Evolutionary conservation across 208 protist species (phyloP).

Genomic region (Angomonas desouzai): DNA sequence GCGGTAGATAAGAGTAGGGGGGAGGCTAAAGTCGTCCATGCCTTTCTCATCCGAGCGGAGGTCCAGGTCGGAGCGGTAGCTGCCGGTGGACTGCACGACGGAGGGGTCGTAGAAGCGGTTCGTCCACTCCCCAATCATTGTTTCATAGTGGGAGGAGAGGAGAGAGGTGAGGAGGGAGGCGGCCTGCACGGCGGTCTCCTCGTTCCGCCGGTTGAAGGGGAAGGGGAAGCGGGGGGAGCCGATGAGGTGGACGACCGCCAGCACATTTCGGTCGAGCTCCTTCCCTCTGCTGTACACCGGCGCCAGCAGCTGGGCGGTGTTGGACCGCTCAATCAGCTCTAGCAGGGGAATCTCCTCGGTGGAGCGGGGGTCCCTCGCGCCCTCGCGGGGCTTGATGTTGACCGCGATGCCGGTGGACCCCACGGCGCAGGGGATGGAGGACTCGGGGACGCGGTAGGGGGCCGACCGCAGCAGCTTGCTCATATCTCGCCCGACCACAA

Average conservation of each 20-base stretch:
- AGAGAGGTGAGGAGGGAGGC: constrained; percentile 69
- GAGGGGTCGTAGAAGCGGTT: constrained; percentile 82
- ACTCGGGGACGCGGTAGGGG: constrained; percentile 72
- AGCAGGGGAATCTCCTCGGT: constrained; percentile 45
- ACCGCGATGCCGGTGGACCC: constrained; percentile 72
- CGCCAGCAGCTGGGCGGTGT: constrained; percentile 76
- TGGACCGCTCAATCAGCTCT: constrained; percentile 66
- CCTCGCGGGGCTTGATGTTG: constrained; percentile 55
- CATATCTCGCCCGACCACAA: constrained; percentile 77
- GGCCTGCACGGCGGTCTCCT: constrained; percentile 66
- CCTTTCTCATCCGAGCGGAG: constrained; percentile 68
- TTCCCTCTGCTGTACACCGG: constrained; percentile 70
- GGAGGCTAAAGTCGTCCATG: constrained; percentile 73
- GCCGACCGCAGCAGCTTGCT: constrained; percentile 56
- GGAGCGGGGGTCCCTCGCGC: constrained; percentile 14
- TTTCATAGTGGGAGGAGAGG: constrained; percentile 76
- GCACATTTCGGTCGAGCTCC: constrained; percentile 19
- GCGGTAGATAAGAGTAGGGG: constrained; percentile 67
- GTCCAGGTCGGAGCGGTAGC: constrained; percentile 67
- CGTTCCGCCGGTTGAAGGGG: constrained; percentile 79
- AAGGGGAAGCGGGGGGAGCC: constrained; percentile 65
- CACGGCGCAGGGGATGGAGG: constrained; percentile 65
- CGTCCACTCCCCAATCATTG: constrained; percentile 81
- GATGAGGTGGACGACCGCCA: constrained; percentile 82
- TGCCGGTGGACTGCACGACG: constrained; percentile 42